Evolutionary conservation across 257 asterid species (phyloP), one percentile per base, ranked within the genome.

Genomic region (Plectranthus barbatus): DNA sequence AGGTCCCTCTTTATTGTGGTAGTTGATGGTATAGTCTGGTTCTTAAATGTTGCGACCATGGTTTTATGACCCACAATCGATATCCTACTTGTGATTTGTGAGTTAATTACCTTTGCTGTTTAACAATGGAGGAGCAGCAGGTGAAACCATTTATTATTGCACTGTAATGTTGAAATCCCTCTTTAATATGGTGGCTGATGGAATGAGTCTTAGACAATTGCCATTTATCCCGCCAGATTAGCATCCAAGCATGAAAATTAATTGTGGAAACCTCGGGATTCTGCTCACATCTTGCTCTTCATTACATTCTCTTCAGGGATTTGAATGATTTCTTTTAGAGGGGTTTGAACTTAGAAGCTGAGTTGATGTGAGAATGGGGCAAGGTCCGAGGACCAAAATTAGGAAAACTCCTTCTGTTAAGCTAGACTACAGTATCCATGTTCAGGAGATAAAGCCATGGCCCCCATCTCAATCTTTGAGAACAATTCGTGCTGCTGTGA

Each of bases 401-500:
- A 62, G 90, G 75, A 78, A 71, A 69, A 49, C 74, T 66, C 88
- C 85, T 50, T 69, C 84, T 9, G 79, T 83, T 69, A 91, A 86
- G 42, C 76, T 84, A 50, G 94, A 90, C 66, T 90, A 81, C 77
- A 45, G 59, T 56, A 46, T 90, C 62, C 77, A 76, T 36, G 74
- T 90, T 71, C 80, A 83, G 67, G 92, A 86, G 71, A 80, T 90
- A 62, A 84, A 77, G 68, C 97, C 97, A 13, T 90, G 97, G 97
- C 95, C 95, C 11, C 97, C 97, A 2, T 86, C 95, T 56, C 94
- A 84, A 59, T 83, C 94, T 3, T 72, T 90, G 52, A 76, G 80
- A 65, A 64, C 85, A 1, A 76, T 80, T 15, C 91, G 91, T 15
- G 70, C 86, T 7, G 95, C 79, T 55, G 40, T 85, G 21, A 80